Percentiles rank a stretch among this genome's conserved stretches.
phyloP scores from a whole-genome alignment of 2,329 filamentous ascomycete genomes.

The Sporothrix globosa region DNA sequence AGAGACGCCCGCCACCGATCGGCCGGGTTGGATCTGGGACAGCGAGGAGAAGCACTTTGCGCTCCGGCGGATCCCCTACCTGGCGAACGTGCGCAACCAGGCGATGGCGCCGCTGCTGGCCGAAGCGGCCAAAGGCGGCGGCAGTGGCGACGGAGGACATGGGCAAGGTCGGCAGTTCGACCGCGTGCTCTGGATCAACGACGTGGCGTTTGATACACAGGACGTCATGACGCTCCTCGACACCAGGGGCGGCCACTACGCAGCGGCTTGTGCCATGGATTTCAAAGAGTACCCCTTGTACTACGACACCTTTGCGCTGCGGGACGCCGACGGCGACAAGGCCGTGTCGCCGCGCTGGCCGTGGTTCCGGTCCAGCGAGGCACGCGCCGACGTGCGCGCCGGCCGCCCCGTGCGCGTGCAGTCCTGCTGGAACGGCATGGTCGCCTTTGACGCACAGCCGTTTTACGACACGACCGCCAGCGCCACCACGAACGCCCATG shows the following conservation, averaged over 20 bases:
- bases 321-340: constrained; percentile 58
- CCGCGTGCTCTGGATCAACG: constrained; percentile 63
- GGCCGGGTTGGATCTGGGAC: constrained; percentile 64
- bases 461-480: constrained; percentile 46
- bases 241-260: constrained; percentile 59
- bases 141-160: not conserved
- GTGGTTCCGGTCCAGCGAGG: constrained; percentile 55
- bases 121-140: constrained; percentile 43
- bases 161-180: constrained; percentile 54
- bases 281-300: constrained; percentile 57
- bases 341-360: constrained; percentile 60
- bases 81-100: constrained; percentile 65
- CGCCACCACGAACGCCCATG: not conserved
- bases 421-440: constrained; percentile 72
- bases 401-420: constrained; percentile 59
- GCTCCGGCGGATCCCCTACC: constrained; percentile 68
- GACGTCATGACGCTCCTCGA: constrained; percentile 59
- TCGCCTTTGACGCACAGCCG: constrained; percentile 50
- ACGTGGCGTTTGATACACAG: constrained; percentile 58
- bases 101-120: constrained; percentile 62
- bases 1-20: constrained; percentile 42
- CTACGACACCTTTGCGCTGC: constrained; percentile 65
- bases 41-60: constrained; percentile 56
- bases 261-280: constrained; percentile 64
- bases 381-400: constrained; percentile 52